Conservation (phyloP, 2,329 filamentous ascomycete genomes). For the Xylariales sp. region DNA sequence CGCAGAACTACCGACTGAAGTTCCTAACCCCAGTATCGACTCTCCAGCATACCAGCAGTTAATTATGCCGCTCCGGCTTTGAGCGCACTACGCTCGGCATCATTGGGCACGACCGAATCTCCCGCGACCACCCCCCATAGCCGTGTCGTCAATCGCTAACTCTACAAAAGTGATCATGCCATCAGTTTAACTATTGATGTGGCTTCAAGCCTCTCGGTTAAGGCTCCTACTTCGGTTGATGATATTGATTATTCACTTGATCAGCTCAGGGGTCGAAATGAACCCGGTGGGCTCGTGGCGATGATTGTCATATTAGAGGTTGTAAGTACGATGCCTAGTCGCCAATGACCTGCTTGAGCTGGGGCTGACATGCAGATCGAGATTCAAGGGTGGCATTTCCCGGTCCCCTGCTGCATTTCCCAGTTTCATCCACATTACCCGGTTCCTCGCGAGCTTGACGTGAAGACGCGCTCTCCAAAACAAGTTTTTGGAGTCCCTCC, state of each 20-base stretch:
- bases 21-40: background rate
- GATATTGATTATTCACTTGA: slow-evolving; percentile 1
- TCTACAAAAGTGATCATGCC: background rate
- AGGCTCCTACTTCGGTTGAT: background rate
- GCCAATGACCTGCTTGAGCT: background rate
- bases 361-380: slow-evolving; percentile 20
- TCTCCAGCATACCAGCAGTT: background rate
- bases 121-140: background rate
- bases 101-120: background rate
- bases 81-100: background rate
- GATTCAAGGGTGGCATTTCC: slow-evolving; percentile 8
- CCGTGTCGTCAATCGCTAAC: background rate
- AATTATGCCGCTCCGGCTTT: background rate
- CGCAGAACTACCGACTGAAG: background rate
- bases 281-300: slow-evolving; percentile 1
- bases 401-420: background rate
- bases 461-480: background rate
- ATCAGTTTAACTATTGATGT: slow-evolving; percentile 1
- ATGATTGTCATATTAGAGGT: background rate
- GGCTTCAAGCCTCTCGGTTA: slow-evolving; percentile 1
- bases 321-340: background rate
- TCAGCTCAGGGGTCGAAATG: background rate
- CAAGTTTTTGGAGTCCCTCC: background rate
- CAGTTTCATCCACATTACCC: background rate
- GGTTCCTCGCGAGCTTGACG: background rate